These are phyloP conservation scores for Cystobasidium slooffiae DNA, from an alignment of 1,284 basidiomycete genomes.

Conservation along the genomic window DNA sequence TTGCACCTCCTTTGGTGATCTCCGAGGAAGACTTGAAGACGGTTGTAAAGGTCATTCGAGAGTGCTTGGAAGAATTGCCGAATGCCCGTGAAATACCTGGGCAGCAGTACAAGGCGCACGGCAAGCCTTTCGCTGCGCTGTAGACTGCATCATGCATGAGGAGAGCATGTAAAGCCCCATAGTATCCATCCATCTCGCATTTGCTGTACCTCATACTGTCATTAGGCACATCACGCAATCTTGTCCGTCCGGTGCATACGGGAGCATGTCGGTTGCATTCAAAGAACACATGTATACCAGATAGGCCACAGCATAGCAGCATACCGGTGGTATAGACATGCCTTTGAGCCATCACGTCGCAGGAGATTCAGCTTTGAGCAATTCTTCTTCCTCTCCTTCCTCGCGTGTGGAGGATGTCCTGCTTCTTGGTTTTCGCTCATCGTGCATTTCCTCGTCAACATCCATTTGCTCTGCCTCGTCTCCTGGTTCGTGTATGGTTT, in stretches of 20 bases:
- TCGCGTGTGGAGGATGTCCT: conserved; percentile 23
- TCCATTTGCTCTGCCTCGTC: conserved; percentile 19
- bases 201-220: too few relatives aligned
- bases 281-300: too few relatives aligned
- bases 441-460: conserved; percentile 13
- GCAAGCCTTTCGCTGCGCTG: conserved; percentile 35
- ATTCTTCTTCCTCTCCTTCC: conserved; percentile 12
- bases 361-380: background rate
- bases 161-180: too few relatives aligned
- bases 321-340: background rate
- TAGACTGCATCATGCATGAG: background rate
- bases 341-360: background rate
- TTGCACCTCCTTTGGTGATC: conserved; percentile 94
- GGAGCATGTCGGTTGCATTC: too few relatives aligned
- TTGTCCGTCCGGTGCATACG: too few relatives aligned
- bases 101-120: conserved; percentile 60
- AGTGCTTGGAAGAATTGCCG: conserved; percentile 81
- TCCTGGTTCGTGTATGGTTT: background rate
- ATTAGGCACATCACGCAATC: too few relatives aligned
- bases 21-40: conserved; percentile 77
- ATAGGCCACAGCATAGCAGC: too few relatives aligned
- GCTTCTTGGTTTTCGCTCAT: background rate
- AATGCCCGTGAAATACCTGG: conserved; percentile 62
- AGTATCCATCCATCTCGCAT: too few relatives aligned
- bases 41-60: conserved; percentile 75